Evolutionary conservation across 768 basidiomycete genomes (phyloP).

Genomic region (Cantharellus anzutake): DNA sequence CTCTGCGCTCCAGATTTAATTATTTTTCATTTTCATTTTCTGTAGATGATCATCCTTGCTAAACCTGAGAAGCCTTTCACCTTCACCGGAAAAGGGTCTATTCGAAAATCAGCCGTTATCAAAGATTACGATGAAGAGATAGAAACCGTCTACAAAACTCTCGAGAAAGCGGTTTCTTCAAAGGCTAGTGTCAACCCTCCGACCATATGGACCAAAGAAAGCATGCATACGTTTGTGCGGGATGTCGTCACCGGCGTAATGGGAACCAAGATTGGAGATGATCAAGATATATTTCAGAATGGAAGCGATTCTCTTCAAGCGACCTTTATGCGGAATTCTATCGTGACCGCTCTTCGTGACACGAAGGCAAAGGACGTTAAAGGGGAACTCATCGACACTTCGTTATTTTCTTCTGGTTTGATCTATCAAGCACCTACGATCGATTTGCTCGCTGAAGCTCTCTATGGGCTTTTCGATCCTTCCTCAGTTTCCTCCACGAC

Average conservation of each 20-base stretch:
- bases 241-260: slow-evolving; percentile 20
- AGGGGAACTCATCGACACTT: slow-evolving; percentile 9
- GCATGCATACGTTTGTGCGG: slow-evolving; percentile 17
- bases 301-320: slow-evolving; percentile 25
- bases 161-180: slow-evolving; percentile 3
- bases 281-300: slow-evolving; percentile 22
- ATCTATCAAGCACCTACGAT: slow-evolving; percentile 6
- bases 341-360: slow-evolving; percentile 11
- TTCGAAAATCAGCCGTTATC: slow-evolving; percentile 1
- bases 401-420: slow-evolving; percentile 9
- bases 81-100: slow-evolving; percentile 4
- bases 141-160: slow-evolving; percentile 1
- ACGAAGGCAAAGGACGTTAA: slow-evolving; percentile 14
- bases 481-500: background rate
- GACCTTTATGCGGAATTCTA: slow-evolving; percentile 23
- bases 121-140: slow-evolving; percentile 3
- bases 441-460: background rate
- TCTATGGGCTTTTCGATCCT: background rate
- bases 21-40: background rate
- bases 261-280: slow-evolving; percentile 13
- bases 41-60: slow-evolving; percentile 7
- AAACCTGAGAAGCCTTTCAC: slow-evolving; percentile 3
- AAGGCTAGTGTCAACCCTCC: slow-evolving; percentile 1
- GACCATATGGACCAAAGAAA: slow-evolving; percentile 3
- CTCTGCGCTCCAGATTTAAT: background rate